Conservation (phyloP, 176 grass and related monocot genomes). For the Elaeis guineensis region DNA sequence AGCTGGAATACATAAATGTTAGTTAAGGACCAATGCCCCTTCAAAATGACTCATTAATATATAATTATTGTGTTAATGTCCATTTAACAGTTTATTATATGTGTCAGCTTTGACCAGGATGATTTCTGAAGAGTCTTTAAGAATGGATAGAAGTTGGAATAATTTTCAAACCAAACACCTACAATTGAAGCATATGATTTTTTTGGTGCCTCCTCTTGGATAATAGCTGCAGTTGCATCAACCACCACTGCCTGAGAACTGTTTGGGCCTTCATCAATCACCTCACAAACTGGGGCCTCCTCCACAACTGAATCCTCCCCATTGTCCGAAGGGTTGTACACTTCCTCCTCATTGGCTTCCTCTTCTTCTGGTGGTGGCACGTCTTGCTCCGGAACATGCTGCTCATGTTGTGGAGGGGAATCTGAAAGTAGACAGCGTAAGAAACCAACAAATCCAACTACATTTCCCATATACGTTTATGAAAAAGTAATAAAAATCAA, state of each 20-base stretch:
- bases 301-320: constrained; percentile 26
- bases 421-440: not conserved
- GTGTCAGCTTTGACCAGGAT: no score
- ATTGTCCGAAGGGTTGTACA: constrained; percentile 50
- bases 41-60: no score
- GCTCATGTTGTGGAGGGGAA: constrained; percentile 20
- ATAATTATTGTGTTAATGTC: no score
- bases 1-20: no score
- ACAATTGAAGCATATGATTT: constrained; percentile 95
- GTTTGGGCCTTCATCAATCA: constrained; percentile 46
- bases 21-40: no score
- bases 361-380: constrained; percentile 24
- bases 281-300: constrained; percentile 40
- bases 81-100: no score
- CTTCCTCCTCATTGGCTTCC: constrained; percentile 33
- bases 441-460: no score
- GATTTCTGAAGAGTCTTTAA: no score
- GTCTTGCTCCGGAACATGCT: constrained; percentile 9
- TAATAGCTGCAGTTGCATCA: constrained; percentile 7
- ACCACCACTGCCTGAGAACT: constrained; percentile 12
- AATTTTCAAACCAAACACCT: constrained; percentile 16
- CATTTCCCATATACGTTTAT: no score
- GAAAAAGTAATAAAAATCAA: constrained; percentile 4
- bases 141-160: no score
- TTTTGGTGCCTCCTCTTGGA: constrained; percentile 51